These are phyloP conservation scores for Claviceps sp. DNA, from an alignment of 2,329 filamentous ascomycete species.

Conservation along the genomic window DNA sequence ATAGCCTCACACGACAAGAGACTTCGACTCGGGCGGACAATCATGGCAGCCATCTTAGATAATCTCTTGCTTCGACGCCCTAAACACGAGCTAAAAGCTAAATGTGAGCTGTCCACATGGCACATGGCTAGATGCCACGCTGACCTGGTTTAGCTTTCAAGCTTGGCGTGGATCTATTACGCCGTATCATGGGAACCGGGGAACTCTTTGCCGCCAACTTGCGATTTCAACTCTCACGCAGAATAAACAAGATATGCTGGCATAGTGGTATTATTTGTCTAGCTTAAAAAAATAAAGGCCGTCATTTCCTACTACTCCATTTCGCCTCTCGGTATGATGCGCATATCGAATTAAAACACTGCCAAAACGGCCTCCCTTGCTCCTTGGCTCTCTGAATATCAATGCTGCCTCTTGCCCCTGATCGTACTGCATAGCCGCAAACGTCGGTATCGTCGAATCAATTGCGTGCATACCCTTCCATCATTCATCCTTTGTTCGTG, in stretches of 20 bases:
- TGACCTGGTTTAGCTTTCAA: too few species aligned
- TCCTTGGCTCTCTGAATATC: slow-evolving; percentile 7
- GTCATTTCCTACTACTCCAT: slow-evolving; percentile 16
- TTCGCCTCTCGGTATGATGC: slow-evolving; percentile 22
- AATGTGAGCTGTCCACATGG: too few species aligned
- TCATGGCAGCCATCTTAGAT: too few species aligned
- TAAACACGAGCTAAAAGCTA: too few species aligned
- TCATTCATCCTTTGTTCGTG: slow-evolving; percentile 12
- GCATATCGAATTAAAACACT: slow-evolving; percentile 13
- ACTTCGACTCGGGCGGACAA: too few species aligned
- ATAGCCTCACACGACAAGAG: too few species aligned
- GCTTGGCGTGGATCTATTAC: too few species aligned
- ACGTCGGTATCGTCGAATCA: slow-evolving; percentile 4
- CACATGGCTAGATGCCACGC: too few species aligned
- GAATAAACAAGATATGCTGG: background rate
- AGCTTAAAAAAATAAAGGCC: slow-evolving; percentile 13
- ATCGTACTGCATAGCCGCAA: background rate
- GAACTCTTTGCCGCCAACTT: too few species aligned
- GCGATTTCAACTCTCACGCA: background rate
- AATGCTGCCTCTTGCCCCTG: slow-evolving; percentile 6
- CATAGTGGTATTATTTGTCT: slow-evolving; percentile 4
- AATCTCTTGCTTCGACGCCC: too few species aligned
- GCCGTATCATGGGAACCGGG: too few species aligned
- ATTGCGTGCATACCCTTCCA: slow-evolving; percentile 8
- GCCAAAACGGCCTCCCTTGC: slow-evolving; percentile 10